Conservation (phyloP, 2,329 filamentous ascomycete species). For the Exophiala viscosa region DNA sequence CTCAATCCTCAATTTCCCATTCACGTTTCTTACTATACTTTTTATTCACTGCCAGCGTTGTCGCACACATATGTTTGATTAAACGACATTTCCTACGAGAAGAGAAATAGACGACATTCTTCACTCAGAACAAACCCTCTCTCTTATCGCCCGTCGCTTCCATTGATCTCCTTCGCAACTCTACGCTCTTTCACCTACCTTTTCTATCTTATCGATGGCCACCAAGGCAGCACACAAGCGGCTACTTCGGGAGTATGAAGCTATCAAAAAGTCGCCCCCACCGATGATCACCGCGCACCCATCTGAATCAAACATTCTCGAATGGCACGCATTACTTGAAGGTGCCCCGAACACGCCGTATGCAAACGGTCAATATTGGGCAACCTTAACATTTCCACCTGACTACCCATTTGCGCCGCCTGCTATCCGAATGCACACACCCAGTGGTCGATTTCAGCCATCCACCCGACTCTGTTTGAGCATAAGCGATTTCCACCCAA, state of each 20-base stretch:
- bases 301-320: slow-evolving; percentile 85
- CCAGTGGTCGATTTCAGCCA: slow-evolving; percentile 89
- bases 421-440: slow-evolving; percentile 98
- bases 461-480: slow-evolving; percentile 88
- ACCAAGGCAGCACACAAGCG: slow-evolving; percentile 70
- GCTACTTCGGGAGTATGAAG: slow-evolving; percentile 62
- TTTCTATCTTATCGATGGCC: slow-evolving; percentile 51
- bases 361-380: slow-evolving; percentile 95
- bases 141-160: no score
- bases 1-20: no score
- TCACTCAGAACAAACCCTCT: no score
- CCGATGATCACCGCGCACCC: slow-evolving; percentile 87
- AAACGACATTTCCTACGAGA: no score
- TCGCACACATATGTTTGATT: no score
- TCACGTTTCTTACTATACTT: no score
- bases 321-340: slow-evolving; percentile 58
- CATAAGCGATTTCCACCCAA: slow-evolving; percentile 96
- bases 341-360: slow-evolving; percentile 93
- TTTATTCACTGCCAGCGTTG: no score
- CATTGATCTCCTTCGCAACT: no score
- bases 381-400: slow-evolving; percentile 87
- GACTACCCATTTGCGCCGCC: slow-evolving; percentile 97
- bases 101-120: no score
- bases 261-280: slow-evolving; percentile 70
- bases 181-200: no score